Conservation (phyloP, 371 early-diverging fungal genomes). For the Saksenaea vasiformis region DNA sequence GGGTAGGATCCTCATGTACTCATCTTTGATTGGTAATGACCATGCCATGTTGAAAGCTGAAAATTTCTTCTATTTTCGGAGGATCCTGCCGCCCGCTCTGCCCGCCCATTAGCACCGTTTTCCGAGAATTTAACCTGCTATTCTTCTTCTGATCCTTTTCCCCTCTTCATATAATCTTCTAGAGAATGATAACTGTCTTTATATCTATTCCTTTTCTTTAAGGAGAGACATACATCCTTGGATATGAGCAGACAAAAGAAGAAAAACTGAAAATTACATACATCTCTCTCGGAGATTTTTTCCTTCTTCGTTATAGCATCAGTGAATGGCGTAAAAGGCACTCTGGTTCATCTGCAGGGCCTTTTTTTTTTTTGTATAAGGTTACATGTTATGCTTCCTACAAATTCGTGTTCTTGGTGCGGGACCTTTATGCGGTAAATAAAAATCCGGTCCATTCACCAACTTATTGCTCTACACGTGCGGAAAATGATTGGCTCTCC, state of each 20-base stretch:
- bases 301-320: not conserved
- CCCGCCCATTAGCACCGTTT: not conserved
- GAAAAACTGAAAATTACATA: no score
- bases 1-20: no score
- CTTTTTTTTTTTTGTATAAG: not conserved
- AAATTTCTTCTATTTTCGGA: no score
- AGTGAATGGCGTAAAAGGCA: no score
- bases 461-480: not conserved
- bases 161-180: not conserved
- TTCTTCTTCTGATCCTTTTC: conserved; percentile 23
- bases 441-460: conserved; percentile 2
- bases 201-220: no score
- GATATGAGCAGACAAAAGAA: no score
- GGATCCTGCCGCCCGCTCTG: conserved; percentile 13
- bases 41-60: no score
- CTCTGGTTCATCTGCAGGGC: no score
- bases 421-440: not conserved
- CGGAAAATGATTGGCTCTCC: not conserved
- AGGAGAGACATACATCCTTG: no score
- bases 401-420: not conserved
- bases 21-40: no score
- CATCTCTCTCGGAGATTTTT: no score
- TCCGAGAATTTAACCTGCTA: conserved; percentile 9
- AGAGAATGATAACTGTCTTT: no score
- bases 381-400: not conserved